Evolutionary conservation across 163 green algal species (phyloP).

Genomic region (Scenedesmus sp.): DNA sequence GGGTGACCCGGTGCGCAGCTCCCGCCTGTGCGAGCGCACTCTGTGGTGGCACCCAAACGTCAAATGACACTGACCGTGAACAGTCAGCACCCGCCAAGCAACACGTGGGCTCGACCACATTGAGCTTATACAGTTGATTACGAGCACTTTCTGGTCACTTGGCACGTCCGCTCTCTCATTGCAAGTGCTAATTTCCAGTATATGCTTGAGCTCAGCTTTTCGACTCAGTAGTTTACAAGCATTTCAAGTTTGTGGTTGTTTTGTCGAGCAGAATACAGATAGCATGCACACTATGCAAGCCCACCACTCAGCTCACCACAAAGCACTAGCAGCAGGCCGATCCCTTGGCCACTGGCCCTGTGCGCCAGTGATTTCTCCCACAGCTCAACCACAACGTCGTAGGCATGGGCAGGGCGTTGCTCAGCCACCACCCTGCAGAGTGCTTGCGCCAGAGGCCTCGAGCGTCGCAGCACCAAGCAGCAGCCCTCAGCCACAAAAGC

Average conservation of each 20-base stretch:
- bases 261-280: not conserved
- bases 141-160: not conserved
- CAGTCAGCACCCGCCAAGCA: slow-evolving; percentile 1
- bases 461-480: slow-evolving; percentile 13
- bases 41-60: slow-evolving; percentile 13
- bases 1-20: not conserved
- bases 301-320: slow-evolving; percentile 13
- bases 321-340: not conserved
- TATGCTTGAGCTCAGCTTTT: not conserved
- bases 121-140: not conserved
- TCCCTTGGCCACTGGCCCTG: not conserved
- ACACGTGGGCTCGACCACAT: not conserved
- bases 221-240: not conserved
- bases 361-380: not conserved
- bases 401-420: not conserved
- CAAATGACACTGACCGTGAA: not conserved
- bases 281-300: slow-evolving; percentile 8
- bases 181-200: not conserved
- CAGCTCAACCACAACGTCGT: not conserved
- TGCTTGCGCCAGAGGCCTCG: slow-evolving; percentile 2
- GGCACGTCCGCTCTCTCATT: not conserved
- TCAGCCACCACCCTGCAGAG: not conserved
- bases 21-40: not conserved
- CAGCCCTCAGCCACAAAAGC: not conserved
- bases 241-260: not conserved